Percentiles rank a stretch among this genome's conserved stretches.
Conservation (phyloP, 2,329 filamentous ascomycete genomes). For the Claviceps digitariae region DNA sequence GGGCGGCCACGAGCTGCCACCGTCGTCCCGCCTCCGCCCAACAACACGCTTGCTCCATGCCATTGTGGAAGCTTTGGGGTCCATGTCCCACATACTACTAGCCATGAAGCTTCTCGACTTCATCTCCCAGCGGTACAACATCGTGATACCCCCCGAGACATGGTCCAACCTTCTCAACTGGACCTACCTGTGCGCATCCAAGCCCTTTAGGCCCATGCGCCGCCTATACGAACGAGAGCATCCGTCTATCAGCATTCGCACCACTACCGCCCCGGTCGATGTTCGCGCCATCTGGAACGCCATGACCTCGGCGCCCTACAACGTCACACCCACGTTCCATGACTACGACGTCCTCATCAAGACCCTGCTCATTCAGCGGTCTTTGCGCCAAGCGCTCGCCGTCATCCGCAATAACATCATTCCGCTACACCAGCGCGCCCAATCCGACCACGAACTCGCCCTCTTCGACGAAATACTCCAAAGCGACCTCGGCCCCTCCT, state of each 20-base stretch:
- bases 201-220: conserved; percentile 24
- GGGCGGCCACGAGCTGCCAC: conserved; percentile 26
- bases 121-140: conserved; percentile 43
- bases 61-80: conserved; percentile 56
- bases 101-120: conserved; percentile 48
- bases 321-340: conserved; percentile 40
- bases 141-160: conserved; percentile 40
- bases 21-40: conserved; percentile 43
- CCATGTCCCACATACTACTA: conserved; percentile 46
- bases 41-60: conserved; percentile 45
- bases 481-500: conserved; percentile 9
- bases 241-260: conserved; percentile 19
- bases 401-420: conserved; percentile 27
- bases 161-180: conserved; percentile 59
- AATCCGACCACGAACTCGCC: conserved; percentile 14
- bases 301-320: conserved; percentile 46
- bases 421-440: conserved; percentile 21
- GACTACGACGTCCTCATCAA: conserved; percentile 37
- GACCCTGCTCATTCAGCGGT: conserved; percentile 19
- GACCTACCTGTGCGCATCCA: conserved; percentile 43
- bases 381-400: conserved; percentile 18
- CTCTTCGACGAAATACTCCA: conserved; percentile 21
- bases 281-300: conserved; percentile 41
- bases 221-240: conserved; percentile 14
- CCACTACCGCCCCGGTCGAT: conserved; percentile 16